Percentiles rank a stretch among this genome's conserved stretches.
Evolutionary conservation across 176 grass and related monocot species (phyloP).

Genomic region (Melocanna baccifera): DNA sequence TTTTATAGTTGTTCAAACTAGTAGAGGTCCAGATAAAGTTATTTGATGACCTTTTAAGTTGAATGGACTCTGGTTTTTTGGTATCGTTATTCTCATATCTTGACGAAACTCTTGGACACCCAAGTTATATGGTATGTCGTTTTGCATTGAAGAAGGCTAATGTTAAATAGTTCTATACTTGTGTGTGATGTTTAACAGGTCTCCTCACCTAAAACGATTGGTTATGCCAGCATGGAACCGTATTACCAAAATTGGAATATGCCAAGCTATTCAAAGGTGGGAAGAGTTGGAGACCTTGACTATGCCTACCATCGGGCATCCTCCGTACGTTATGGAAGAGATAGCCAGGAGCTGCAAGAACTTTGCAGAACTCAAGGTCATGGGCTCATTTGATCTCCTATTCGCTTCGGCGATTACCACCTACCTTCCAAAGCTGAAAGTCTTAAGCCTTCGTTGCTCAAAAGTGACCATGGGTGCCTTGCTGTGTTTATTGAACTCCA

Average conservation of each 20-base stretch:
- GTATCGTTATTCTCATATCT: slow-evolving; percentile 6
- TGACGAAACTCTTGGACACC: slow-evolving; percentile 2
- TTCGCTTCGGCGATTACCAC: slow-evolving; percentile 56
- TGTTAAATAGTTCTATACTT: neutral
- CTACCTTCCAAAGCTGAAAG: slow-evolving; percentile 79
- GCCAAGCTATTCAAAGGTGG: slow-evolving; percentile 75
- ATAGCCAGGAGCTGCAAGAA: slow-evolving; percentile 78
- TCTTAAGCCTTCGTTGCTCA: slow-evolving; percentile 84
- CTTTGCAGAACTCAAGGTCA: slow-evolving; percentile 87
- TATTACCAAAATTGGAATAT: slow-evolving; percentile 64
- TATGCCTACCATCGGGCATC: slow-evolving; percentile 75
- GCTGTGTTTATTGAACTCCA: slow-evolving; percentile 46
- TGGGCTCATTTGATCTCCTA: slow-evolving; percentile 68
- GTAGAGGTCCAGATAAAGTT: neutral
- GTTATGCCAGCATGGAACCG: slow-evolving; percentile 99
- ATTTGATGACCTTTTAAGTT: slow-evolving; percentile 1
- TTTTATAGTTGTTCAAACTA: slow-evolving; percentile 5
- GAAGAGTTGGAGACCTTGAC: slow-evolving; percentile 80
- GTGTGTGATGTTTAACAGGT: slow-evolving; percentile 49
- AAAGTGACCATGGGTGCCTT: slow-evolving; percentile 71
- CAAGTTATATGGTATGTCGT: neutral
- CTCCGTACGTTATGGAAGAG: slow-evolving; percentile 83
- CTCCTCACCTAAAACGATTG: slow-evolving; percentile 66
- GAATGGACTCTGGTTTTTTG: neutral
- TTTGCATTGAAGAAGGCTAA: slow-evolving; percentile 20